Conservation (phyloP, 495 filamentous ascomycete species). For the Friedmanniomyces simplex region DNA sequence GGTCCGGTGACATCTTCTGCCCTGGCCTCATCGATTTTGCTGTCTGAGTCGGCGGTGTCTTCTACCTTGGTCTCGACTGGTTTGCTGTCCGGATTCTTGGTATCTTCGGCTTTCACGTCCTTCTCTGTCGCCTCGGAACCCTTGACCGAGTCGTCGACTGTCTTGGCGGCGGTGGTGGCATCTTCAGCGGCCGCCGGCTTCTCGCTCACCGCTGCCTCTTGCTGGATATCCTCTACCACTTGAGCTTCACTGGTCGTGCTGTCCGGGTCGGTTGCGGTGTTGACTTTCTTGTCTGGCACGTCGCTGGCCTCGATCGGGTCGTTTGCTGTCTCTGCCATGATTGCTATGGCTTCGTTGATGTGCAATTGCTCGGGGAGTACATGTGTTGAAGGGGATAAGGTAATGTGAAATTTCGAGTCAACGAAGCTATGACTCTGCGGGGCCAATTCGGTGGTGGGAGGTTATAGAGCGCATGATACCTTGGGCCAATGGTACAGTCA, state of each 20-base stretch:
- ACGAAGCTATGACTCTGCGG: background rate
- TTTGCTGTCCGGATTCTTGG: background rate
- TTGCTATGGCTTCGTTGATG: background rate
- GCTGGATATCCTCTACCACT: background rate
- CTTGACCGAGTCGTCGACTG: background rate
- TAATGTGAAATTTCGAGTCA: background rate
- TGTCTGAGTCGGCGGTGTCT: background rate
- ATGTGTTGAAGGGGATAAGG: background rate
- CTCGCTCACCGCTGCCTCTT: background rate
- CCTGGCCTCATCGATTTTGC: background rate
- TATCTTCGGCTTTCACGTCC: no score
- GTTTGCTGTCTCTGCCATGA: slow-evolving; percentile 7
- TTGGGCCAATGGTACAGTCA: background rate
- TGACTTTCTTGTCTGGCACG: slow-evolving; percentile 5
- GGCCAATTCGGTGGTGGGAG: no score
- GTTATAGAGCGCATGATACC: no score
- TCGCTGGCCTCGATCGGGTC: slow-evolving; percentile 5
- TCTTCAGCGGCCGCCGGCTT: background rate
- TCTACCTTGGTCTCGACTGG: background rate
- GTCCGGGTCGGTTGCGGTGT: background rate
- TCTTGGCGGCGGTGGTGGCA: background rate
- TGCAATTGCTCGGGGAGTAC: background rate
- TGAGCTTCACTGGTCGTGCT: background rate
- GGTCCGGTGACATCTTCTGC: no score
- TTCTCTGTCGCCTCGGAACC: no score